Conservation (phyloP, 768 basidiomycete species). For the Paxillus ammoniavirescens region DNA sequence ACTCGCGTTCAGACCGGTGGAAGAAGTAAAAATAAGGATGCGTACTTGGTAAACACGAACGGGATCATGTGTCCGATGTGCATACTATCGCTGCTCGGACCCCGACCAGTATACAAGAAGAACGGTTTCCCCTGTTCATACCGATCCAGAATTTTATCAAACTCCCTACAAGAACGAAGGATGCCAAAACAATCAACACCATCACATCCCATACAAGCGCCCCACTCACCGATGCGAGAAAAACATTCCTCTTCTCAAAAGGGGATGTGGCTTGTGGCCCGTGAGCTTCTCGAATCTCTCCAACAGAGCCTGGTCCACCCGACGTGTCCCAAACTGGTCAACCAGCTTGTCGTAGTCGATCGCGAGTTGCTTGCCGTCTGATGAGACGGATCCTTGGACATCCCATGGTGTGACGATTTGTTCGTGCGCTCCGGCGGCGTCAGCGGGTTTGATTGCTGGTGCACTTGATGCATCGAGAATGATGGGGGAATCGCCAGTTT, state of each 20-base stretch:
- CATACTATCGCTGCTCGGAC: conserved; percentile 95
- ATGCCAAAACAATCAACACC: conserved; percentile 1
- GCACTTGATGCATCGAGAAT: conserved; percentile 29
- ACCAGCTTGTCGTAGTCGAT: conserved; percentile 98
- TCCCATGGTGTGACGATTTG: conserved; percentile 98
- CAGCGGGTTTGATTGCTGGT: conserved; percentile 29
- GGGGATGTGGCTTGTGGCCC: conserved; percentile 81
- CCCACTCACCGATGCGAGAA: conserved; percentile 88
- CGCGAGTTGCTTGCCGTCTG: conserved; percentile 85
- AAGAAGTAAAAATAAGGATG: conserved; percentile 2
- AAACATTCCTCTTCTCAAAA: conserved; percentile 91
- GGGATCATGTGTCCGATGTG: conserved; percentile 98
- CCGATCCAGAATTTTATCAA: conserved; percentile 90
- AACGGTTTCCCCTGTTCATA: conserved; percentile 98
- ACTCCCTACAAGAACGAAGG: conserved; percentile 55
- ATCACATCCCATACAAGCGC: neutral
- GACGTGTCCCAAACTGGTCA: conserved; percentile 88
- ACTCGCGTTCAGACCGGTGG: conserved; percentile 1
- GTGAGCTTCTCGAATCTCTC: conserved; percentile 90
- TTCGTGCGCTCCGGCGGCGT: conserved; percentile 37
- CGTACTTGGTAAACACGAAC: conserved; percentile 94
- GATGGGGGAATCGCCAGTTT: conserved; percentile 5
- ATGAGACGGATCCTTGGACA: conserved; percentile 86
- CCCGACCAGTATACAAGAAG: conserved; percentile 96
- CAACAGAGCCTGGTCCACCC: conserved; percentile 72